Evolutionary conservation across 129 eudicot genomes (phyloP).

Genomic region (Pulicaria dysenterica): DNA sequence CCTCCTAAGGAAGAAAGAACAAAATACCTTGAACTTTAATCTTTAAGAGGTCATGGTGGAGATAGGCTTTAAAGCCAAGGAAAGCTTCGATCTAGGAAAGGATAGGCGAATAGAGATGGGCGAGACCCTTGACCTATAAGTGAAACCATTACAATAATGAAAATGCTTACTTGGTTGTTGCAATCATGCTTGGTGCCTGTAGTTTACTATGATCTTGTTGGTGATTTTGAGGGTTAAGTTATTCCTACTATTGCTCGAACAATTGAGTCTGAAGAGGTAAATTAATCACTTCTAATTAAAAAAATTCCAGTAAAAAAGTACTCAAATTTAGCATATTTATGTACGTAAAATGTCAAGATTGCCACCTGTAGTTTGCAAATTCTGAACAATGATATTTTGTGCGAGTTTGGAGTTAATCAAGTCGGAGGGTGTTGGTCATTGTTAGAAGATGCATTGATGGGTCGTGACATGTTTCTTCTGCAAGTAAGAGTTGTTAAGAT

Average conservation of each 20-base stretch:
- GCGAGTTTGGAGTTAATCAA: constrained; percentile 80
- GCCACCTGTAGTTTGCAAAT: background rate
- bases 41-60: too few relatives aligned
- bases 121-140: too few relatives aligned
- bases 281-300: constrained; percentile 1
- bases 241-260: constrained; percentile 91
- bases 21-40: too few relatives aligned
- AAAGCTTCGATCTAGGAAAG: too few relatives aligned
- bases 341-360: background rate
- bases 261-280: constrained; percentile 81
- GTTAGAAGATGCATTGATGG: constrained; percentile 65
- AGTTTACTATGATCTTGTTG: constrained; percentile 53
- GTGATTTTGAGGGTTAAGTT: constrained; percentile 73
- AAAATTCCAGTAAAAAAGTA: too few relatives aligned
- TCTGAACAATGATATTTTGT: background rate
- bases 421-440: constrained; percentile 66
- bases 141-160: constrained; percentile 62
- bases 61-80: too few relatives aligned
- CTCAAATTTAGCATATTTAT: too few relatives aligned
- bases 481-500: constrained; percentile 44
- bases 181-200: constrained; percentile 70
- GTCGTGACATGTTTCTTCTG: constrained; percentile 76
- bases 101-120: too few relatives aligned
- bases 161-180: constrained; percentile 80
- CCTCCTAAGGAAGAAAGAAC: too few relatives aligned